A percentile compares a stretch with the other conserved stretches of the same genome.
Evolutionary conservation across 805 yeast species (phyloP).

Genomic region (Yarrowia sp.): DNA sequence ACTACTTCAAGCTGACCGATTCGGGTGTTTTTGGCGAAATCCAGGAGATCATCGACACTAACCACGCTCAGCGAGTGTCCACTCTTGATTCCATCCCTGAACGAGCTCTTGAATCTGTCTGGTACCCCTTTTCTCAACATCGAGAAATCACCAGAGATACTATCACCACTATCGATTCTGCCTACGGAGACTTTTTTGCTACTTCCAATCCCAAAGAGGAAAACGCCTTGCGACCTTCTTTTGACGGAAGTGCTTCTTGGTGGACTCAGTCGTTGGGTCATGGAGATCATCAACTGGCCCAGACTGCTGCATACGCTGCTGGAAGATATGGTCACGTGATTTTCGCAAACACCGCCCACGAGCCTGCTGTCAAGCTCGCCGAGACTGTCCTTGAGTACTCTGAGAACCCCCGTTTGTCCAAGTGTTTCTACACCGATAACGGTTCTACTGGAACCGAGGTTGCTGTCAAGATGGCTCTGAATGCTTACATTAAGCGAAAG

Average conservation of each 20-base stretch:
- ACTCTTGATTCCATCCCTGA: conserved; percentile 28
- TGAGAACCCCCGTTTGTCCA: conserved; percentile 29
- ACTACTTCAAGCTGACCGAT: conserved; percentile 24
- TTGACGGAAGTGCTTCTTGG: conserved; percentile 36
- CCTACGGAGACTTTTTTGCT: conserved; percentile 33
- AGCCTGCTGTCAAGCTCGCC: conserved; percentile 34
- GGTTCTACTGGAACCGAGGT: conserved; percentile 37
- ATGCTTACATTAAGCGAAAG: conserved; percentile 28
- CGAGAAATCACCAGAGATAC: conserved; percentile 28
- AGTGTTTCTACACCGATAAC: conserved; percentile 35
- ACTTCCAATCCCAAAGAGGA: neutral
- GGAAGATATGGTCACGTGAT: conserved; percentile 37
- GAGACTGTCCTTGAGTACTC: conserved; percentile 28
- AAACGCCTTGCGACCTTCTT: conserved; percentile 28
- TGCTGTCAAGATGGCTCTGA: conserved; percentile 36
- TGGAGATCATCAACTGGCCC: conserved; percentile 32
- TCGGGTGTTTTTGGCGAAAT: conserved; percentile 2
- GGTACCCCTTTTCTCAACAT: conserved; percentile 37
- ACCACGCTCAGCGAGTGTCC: conserved; percentile 26
- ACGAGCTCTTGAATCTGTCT: conserved; percentile 29
- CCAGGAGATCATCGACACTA: conserved; percentile 13
- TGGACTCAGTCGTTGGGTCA: conserved; percentile 37
- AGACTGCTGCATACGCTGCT: conserved; percentile 35
- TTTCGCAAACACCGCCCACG: conserved; percentile 33
- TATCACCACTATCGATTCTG: conserved; percentile 35